A percentile compares a stretch with the other conserved stretches of the same genome.
These are phyloP conservation scores for Setomelanomma holmii DNA, from an alignment of 2,329 filamentous ascomycete species.

Conservation along the genomic window DNA sequence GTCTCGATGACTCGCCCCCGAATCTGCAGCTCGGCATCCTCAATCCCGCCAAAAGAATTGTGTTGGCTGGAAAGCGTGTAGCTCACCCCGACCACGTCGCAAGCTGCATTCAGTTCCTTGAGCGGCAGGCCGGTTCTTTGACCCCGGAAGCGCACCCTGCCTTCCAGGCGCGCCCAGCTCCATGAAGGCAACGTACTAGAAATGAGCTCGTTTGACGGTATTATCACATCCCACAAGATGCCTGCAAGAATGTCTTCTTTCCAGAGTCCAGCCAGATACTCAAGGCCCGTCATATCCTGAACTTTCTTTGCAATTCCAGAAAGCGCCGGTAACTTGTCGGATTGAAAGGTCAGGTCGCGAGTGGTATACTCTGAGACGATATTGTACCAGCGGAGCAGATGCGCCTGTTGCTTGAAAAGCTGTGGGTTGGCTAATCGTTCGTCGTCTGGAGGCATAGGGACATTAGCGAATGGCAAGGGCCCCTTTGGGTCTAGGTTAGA, in stretches of 20 bases:
- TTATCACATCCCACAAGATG: neutral
- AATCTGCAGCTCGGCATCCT: neutral
- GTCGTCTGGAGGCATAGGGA: neutral
- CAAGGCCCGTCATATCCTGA: neutral
- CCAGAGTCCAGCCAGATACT: neutral
- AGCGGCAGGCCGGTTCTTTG: neutral
- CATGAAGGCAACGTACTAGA: neutral
- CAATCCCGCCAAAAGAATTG: neutral
- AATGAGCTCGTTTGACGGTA: neutral
- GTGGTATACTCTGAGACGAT: neutral
- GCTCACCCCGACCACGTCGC: neutral
- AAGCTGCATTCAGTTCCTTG: neutral
- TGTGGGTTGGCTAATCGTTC: neutral
- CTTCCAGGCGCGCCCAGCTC: neutral
- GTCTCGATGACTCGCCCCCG: neutral
- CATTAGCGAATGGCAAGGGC: neutral
- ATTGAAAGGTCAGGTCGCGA: neutral
- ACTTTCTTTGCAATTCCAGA: neutral
- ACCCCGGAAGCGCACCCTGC: neutral
- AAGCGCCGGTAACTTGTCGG: neutral
- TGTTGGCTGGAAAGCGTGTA: neutral
- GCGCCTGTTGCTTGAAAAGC: neutral
- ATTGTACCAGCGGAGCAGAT: neutral
- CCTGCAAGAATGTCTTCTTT: neutral
- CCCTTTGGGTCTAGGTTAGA: neutral